Percentiles rank a stretch among this genome's conserved stretches.
phyloP scores from a whole-genome alignment of 305 asterid genomes.

The Ilex paraguariensis region DNA sequence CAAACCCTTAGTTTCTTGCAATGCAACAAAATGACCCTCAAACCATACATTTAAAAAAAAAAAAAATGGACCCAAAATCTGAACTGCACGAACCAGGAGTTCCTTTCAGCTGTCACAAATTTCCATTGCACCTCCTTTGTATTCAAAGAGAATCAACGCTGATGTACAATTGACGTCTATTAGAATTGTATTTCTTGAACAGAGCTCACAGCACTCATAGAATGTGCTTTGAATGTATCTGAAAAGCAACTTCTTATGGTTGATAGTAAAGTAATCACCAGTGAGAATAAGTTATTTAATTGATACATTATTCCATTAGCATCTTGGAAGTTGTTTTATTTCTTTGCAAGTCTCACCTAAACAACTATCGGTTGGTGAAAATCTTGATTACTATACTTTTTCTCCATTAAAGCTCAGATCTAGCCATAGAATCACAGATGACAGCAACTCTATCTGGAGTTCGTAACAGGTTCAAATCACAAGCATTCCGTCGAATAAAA shows the following conservation, averaged over 20 bases:
- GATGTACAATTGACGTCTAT: background rate
- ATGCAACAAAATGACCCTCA: conserved; percentile 1
- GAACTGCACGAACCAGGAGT: no score
- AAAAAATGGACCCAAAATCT: no score
- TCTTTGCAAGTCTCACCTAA: conserved; percentile 11
- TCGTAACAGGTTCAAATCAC: conserved; percentile 24
- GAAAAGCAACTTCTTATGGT: no score
- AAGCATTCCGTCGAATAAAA: conserved; percentile 1
- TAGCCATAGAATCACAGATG: conserved; percentile 18
- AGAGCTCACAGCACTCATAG: no score
- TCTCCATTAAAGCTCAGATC: conserved; percentile 48
- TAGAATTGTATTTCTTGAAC: no score
- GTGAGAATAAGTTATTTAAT: no score
- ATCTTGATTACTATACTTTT: no score
- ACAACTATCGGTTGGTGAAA: no score
- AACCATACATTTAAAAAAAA: conserved; percentile 10
- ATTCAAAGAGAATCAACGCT: background rate
- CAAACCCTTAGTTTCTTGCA: background rate
- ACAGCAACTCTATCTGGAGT: conserved; percentile 7
- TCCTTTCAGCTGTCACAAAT: no score
- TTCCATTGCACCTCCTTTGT: background rate
- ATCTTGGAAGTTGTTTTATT: conserved; percentile 8
- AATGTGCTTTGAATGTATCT: no score
- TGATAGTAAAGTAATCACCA: no score
- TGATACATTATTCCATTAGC: no score